phyloP scores from a whole-genome alignment of 1,284 basidiomycete species.

The Rhodotorula mucilaginosa region DNA sequence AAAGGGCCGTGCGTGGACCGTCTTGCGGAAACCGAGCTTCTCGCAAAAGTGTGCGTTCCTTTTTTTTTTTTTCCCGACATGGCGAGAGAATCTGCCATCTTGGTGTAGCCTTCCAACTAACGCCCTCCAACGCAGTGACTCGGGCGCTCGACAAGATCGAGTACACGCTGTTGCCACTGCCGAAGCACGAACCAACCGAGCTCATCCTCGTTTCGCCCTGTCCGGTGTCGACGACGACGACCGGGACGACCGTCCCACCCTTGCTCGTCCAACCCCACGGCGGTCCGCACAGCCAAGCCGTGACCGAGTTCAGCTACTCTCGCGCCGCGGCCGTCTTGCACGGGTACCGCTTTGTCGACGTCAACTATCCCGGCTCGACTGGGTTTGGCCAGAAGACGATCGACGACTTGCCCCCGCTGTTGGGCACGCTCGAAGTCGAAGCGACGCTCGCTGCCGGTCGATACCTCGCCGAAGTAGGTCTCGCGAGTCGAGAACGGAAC shows the following conservation, averaged over 20 bases:
- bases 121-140: constrained; percentile 4
- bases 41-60: constrained; percentile 12
- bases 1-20: constrained; percentile 12
- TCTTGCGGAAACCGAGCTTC: constrained; percentile 1
- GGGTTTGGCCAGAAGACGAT: constrained; percentile 60
- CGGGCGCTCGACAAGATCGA: constrained; percentile 14
- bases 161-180: constrained; percentile 30
- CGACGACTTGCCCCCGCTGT: constrained; percentile 56
- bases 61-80: not conserved
- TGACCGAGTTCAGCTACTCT: constrained; percentile 57
- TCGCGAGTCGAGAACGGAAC: constrained; percentile 55
- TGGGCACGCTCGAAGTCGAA: constrained; percentile 65
- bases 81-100: no score
- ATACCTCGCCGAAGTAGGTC: constrained; percentile 56
- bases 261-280: constrained; percentile 64
- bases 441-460: constrained; percentile 61
- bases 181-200: constrained; percentile 53
- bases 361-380: constrained; percentile 62
- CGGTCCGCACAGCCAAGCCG: constrained; percentile 61
- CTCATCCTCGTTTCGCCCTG: constrained; percentile 56
- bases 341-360: constrained; percentile 58
- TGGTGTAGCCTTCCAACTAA: not conserved
- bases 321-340: constrained; percentile 53
- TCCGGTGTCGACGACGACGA: constrained; percentile 45
- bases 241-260: constrained; percentile 39